Evolutionary conservation across 1,139 yeast genomes (phyloP).

Genomic region (Geotrichum cucujoidarum): DNA sequence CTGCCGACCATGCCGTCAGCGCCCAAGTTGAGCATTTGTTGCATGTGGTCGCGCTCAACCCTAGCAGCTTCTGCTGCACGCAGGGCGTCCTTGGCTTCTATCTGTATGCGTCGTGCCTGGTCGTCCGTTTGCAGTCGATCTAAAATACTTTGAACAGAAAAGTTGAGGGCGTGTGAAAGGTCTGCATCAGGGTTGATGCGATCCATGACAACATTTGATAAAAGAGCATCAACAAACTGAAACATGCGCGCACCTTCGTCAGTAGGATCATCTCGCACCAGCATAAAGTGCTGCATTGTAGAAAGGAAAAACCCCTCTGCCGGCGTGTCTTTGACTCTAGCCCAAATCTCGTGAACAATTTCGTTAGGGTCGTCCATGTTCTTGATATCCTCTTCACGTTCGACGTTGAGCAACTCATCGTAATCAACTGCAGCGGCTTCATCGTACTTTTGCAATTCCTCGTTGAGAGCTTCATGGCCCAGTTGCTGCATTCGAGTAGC

Average conservation of each 20-base stretch:
- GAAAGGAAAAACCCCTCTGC: slow-evolving; percentile 65
- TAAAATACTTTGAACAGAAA: slow-evolving; percentile 73
- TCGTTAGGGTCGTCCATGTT: slow-evolving; percentile 61
- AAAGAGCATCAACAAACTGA: slow-evolving; percentile 74
- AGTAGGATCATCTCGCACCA: slow-evolving; percentile 42
- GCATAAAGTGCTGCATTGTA: slow-evolving; percentile 76
- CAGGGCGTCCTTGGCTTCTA: slow-evolving; percentile 64
- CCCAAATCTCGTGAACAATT: slow-evolving; percentile 47
- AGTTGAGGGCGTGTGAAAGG: slow-evolving; percentile 71
- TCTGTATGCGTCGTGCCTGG: slow-evolving; percentile 72
- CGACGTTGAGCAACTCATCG: slow-evolving; percentile 56
- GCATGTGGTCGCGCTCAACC: slow-evolving; percentile 79
- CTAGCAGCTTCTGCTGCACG: slow-evolving; percentile 72
- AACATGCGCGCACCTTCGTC: slow-evolving; percentile 70
- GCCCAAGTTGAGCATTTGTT: slow-evolving; percentile 69
- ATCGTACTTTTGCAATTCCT: slow-evolving; percentile 61
- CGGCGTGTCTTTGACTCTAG: slow-evolving; percentile 64
- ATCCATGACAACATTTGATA: slow-evolving; percentile 70
- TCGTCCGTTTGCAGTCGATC: slow-evolving; percentile 87
- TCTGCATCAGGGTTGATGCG: slow-evolving; percentile 48
- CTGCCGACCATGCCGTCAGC: slow-evolving; percentile 79
- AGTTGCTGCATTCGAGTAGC: slow-evolving; percentile 58
- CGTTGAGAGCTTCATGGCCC: slow-evolving; percentile 58
- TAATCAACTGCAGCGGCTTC: slow-evolving; percentile 68
- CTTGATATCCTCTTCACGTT: slow-evolving; percentile 49